These are phyloP conservation scores for Poteriospumella lacustris DNA, from an alignment of 108 stramenopile species.

Conservation along the genomic window DNA sequence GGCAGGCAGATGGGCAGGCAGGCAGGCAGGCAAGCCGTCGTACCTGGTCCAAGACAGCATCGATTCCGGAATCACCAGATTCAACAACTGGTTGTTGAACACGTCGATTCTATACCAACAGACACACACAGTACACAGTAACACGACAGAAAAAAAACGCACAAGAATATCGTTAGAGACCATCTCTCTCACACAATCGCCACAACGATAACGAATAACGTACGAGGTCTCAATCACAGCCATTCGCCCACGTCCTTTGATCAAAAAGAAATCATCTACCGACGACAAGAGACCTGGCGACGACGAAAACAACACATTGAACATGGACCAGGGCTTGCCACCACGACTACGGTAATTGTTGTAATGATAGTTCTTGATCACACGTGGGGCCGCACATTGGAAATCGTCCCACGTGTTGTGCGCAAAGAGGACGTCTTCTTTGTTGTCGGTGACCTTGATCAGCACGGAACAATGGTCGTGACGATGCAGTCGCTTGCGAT, in stretches of 20 bases:
- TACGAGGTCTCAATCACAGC: slow-evolving; percentile 30
- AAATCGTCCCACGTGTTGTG: slow-evolving; percentile 32
- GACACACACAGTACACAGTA: neutral
- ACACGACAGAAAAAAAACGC: too few species aligned
- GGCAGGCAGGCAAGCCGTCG: too few species aligned
- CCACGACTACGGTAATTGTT: neutral
- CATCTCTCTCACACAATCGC: neutral
- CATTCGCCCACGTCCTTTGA: neutral
- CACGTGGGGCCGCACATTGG: slow-evolving; percentile 15
- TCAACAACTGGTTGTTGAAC: neutral
- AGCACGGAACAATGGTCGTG: slow-evolving; percentile 21
- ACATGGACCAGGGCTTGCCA: neutral
- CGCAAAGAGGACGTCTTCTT: neutral
- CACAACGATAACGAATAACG: neutral
- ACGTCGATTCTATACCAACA: slow-evolving; percentile 13
- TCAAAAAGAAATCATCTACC: slow-evolving; percentile 1
- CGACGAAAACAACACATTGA: neutral
- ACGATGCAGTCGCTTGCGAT: neutral
- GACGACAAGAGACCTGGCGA: neutral
- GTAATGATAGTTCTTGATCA: slow-evolving; percentile 13
- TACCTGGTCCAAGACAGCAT: slow-evolving; percentile 9
- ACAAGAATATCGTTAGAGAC: too few species aligned
- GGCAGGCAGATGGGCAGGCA: too few species aligned
- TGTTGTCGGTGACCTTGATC: neutral
- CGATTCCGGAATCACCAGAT: neutral